These are phyloP conservation scores for Pseudofabraea citricarpa DNA, from an alignment of 2,329 filamentous ascomycete genomes.

Conservation along the genomic window DNA sequence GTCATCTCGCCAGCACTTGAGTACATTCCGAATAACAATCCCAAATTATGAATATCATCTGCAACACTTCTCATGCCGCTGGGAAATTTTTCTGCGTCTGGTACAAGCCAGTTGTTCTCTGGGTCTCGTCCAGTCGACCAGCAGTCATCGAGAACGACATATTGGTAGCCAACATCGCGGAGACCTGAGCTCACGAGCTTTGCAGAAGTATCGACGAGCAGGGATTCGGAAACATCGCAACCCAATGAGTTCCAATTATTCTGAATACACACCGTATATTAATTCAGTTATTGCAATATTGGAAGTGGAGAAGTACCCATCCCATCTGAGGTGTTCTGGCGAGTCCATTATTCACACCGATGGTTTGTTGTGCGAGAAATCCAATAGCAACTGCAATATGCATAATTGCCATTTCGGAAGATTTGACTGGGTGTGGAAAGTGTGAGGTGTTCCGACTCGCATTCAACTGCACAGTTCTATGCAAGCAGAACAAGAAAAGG, in stretches of 20 bases:
- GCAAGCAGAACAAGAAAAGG: not conserved
- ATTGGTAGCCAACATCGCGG: constrained; percentile 45
- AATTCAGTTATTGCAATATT: not conserved
- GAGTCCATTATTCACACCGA: constrained; percentile 28
- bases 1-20: constrained; percentile 34
- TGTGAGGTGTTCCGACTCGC: too few species aligned
- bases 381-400: not conserved
- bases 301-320: constrained; percentile 30
- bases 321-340: constrained; percentile 31
- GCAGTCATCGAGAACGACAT: constrained; percentile 47
- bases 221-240: constrained; percentile 41
- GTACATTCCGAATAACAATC: constrained; percentile 46
- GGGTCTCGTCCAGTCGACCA: constrained; percentile 37
- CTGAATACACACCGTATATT: constrained; percentile 29
- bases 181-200: constrained; percentile 40
- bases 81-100: constrained; percentile 40
- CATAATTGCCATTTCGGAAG: not conserved
- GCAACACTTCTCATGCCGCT: constrained; percentile 38
- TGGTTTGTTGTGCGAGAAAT: not conserved
- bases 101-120: constrained; percentile 33
- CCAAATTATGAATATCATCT: constrained; percentile 37
- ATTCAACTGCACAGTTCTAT: too few species aligned
- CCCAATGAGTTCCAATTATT: constrained; percentile 47
- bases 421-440: too few species aligned
- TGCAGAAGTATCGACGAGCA: constrained; percentile 38